Evolutionary conservation across 345 rosid genomes (phyloP).

Genomic region (Salix udensis): DNA sequence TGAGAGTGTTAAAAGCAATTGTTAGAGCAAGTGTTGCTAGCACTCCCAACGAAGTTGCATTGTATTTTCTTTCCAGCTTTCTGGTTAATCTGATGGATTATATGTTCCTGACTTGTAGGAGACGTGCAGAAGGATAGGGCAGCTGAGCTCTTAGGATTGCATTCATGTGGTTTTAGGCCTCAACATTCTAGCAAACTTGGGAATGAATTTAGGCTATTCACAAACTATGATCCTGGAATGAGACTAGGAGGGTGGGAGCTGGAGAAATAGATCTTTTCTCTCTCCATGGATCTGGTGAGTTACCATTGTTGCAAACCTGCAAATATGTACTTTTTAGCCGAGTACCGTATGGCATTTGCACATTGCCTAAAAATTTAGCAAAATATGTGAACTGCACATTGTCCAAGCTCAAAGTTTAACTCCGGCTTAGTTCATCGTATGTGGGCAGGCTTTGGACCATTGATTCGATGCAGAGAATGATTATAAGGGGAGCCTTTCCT

Average conservation of each 20-base stretch:
- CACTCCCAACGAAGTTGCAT: background rate
- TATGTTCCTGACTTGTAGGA: slow-evolving; percentile 41
- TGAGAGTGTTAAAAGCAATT: too few relatives aligned
- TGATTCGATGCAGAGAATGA: background rate
- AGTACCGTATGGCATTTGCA: background rate
- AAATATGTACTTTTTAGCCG: background rate
- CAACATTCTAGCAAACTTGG: slow-evolving; percentile 85
- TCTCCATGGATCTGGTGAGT: background rate
- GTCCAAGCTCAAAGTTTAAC: background rate
- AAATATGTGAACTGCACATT: background rate
- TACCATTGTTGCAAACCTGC: background rate
- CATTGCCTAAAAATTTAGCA: background rate
- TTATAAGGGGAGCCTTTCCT: background rate
- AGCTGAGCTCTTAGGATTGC: slow-evolving; percentile 67
- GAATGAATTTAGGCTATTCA: slow-evolving; percentile 73
- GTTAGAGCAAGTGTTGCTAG: too few relatives aligned
- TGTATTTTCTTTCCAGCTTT: background rate
- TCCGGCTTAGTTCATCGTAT: background rate
- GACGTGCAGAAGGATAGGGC: slow-evolving; percentile 83
- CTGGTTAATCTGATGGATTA: background rate
- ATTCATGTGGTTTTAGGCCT: slow-evolving; percentile 71
- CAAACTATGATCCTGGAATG: slow-evolving; percentile 76
- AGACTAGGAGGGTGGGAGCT: slow-evolving; percentile 83
- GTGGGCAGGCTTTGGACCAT: background rate
- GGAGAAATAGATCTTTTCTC: slow-evolving; percentile 26